Percentiles rank a stretch among this genome's conserved stretches.
phyloP scores from a whole-genome alignment of 106 monocot genomes.

The Narthecium ossifragum region DNA sequence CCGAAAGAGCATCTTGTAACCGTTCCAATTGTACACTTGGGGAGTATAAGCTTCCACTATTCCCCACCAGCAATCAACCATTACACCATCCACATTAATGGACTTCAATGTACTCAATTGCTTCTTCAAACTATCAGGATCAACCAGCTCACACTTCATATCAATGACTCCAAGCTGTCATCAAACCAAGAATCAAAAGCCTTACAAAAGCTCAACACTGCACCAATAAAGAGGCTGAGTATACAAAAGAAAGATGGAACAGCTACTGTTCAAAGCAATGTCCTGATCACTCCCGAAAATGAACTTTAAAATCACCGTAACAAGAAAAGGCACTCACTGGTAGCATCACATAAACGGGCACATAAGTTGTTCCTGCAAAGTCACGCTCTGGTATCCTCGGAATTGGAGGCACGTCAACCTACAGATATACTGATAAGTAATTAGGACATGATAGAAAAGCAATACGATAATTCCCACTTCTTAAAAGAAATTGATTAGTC shows the following conservation, averaged over 20 bases:
- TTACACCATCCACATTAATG: constrained; percentile 76
- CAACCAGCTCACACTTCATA: constrained; percentile 72
- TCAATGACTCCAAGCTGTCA: constrained; percentile 68
- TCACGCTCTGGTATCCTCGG: constrained; percentile 70
- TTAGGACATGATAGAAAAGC: too few species aligned
- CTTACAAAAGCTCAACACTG: too few species aligned
- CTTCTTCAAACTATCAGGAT: constrained; percentile 59
- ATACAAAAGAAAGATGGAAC: too few species aligned
- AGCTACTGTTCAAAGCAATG: too few species aligned
- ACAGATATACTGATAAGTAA: too few species aligned
- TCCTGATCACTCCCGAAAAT: too few species aligned
- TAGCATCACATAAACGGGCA: constrained; percentile 91
- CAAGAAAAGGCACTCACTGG: constrained; percentile 37
- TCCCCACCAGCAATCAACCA: constrained; percentile 99
- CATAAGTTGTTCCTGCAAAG: constrained; percentile 80
- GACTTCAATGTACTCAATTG: constrained; percentile 62
- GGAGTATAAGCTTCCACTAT: constrained; percentile 79
- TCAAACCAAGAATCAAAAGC: neutral
- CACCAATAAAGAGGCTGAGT: neutral
- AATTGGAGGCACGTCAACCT: too few species aligned
- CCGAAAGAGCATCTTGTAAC: constrained; percentile 78
- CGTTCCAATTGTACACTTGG: constrained; percentile 74
- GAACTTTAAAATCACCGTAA: neutral
- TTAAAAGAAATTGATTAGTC: too few species aligned
- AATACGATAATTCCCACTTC: too few species aligned